A percentile compares a stretch with the other conserved stretches of the same genome.
These are phyloP conservation scores for grape (Vitis vinifera) DNA, from an alignment of 164 flowering plant species.

Conservation along the genomic window DNA sequence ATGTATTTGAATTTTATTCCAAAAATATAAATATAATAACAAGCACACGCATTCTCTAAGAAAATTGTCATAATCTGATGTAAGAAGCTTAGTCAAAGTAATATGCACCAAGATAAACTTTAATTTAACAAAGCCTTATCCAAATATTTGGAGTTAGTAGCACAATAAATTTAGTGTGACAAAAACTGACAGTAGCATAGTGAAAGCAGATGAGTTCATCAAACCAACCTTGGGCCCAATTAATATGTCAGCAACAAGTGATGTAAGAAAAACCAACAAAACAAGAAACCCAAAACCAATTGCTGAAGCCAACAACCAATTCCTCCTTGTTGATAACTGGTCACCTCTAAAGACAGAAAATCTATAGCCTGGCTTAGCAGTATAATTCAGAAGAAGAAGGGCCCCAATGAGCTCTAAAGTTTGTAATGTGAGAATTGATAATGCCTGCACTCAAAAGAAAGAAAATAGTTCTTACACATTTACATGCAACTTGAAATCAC, in stretches of 20 bases:
- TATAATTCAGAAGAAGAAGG: conserved; percentile 41
- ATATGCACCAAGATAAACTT: no score
- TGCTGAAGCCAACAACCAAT: conserved; percentile 58
- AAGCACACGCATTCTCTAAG: no score
- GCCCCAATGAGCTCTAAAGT: conserved; percentile 55
- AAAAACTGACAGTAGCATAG: neutral
- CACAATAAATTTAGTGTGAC: neutral
- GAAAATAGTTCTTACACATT: neutral
- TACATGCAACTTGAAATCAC: neutral
- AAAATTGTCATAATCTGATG: no score
- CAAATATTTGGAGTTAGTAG: no score
- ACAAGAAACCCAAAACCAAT: conserved; percentile 60
- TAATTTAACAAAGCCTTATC: no score
- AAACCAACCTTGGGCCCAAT: conserved; percentile 63
- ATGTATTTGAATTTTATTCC: no score
- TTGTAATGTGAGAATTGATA: conserved; percentile 53
- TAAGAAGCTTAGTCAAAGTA: no score
- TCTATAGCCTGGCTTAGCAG: conserved; percentile 40
- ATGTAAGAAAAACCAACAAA: conserved; percentile 50
- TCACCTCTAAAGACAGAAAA: conserved; percentile 33
- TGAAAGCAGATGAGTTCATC: neutral
- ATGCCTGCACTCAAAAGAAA: conserved; percentile 44
- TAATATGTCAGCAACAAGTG: conserved; percentile 56
- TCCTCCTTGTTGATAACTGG: conserved; percentile 41
- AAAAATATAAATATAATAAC: no score